Evolutionary conservation across 768 basidiomycete genomes (phyloP), one percentile per base, ranked within the genome.

Genomic region (Tulasnella calospora): DNA sequence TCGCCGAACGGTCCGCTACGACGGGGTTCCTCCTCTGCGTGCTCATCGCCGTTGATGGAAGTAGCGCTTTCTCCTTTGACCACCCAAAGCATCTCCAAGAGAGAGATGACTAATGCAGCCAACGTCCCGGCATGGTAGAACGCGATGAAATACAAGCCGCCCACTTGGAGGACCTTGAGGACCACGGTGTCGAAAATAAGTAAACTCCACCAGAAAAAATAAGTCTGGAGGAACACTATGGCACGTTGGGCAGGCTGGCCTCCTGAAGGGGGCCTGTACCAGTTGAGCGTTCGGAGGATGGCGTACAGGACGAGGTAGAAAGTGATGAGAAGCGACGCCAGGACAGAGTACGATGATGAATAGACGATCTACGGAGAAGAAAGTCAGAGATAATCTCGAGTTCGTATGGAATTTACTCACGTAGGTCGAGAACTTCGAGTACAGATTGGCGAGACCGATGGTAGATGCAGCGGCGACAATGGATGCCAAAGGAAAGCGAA

Each of bases 401-500:
- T 27, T 27, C 38, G 21, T 51, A 36, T 35, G n/a, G 17, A 1
- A 84, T 27, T 44, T 12, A 46, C 90, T 81, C 81, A 92, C 92
- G 80, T 89, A 90, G 40, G 90, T 89, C 82, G 92, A 93, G 57
- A 91, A n/a, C 70, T 86, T 84, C 27, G 89, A 81, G 80, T 88
- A 90, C 5, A 85, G 86, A 70, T 85, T 82, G 3, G 89, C 85
- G 9, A 93, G 84, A 2, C 86, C 85, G 2, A 83, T 85, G 80
- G 92, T 89, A 2, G 88, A 80, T 9, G 83, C 87, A 4, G 87
- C 80, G 1, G 86, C 85, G 15, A 90, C 80, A 12, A 86, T 70
- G 47, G 92, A 81, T 1, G 90, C 87, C 0, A 90, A 80, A 89
- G 91, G 93, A 81, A 94, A 91, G 77, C 89, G 89, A 33, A 86